Evolutionary conservation across 331 rosid species (phyloP).

Genomic region (Pyrus hybrid): DNA sequence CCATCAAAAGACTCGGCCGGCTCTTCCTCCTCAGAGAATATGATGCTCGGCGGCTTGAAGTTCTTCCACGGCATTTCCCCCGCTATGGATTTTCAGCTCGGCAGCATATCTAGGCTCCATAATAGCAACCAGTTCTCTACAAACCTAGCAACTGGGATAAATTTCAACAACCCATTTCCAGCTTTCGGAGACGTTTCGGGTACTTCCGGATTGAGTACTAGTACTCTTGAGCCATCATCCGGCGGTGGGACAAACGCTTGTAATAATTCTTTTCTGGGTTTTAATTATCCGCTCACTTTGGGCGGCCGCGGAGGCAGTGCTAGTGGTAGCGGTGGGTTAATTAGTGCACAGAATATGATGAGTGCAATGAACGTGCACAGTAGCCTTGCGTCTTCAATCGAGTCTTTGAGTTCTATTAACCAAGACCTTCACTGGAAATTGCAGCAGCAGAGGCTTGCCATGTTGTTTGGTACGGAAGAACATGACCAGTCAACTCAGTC

Average conservation of each 20-base stretch:
- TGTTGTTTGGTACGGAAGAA: slow-evolving; percentile 42
- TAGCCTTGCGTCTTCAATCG: slow-evolving; percentile 67
- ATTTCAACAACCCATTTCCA: slow-evolving; percentile 34
- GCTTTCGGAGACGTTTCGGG: slow-evolving; percentile 33
- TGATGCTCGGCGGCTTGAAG: slow-evolving; percentile 45
- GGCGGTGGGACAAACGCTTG: not conserved
- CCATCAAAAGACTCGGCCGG: slow-evolving; percentile 48
- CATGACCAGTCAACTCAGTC: not conserved
- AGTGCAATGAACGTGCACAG: slow-evolving; percentile 42
- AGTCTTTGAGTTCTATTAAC: slow-evolving; percentile 85
- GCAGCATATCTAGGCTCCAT: slow-evolving; percentile 22
- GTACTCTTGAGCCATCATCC: slow-evolving; percentile 35
- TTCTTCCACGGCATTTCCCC: slow-evolving; percentile 64
- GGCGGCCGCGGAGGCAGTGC: slow-evolving; percentile 6
- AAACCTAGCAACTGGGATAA: slow-evolving; percentile 16
- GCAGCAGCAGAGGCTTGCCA: slow-evolving; percentile 78
- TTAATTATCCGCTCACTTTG: slow-evolving; percentile 43
- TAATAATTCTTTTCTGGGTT: slow-evolving; percentile 27
- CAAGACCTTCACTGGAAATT: slow-evolving; percentile 98
- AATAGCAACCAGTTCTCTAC: not conserved
- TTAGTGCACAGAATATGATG: slow-evolving; percentile 23
- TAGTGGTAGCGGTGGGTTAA: not conserved
- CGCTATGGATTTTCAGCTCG: slow-evolving; percentile 65
- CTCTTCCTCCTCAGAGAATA: slow-evolving; percentile 30
- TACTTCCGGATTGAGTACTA: not conserved